phyloP scores from a whole-genome alignment of 1,139 yeast genomes.

The Candida sanyaensis region DNA sequence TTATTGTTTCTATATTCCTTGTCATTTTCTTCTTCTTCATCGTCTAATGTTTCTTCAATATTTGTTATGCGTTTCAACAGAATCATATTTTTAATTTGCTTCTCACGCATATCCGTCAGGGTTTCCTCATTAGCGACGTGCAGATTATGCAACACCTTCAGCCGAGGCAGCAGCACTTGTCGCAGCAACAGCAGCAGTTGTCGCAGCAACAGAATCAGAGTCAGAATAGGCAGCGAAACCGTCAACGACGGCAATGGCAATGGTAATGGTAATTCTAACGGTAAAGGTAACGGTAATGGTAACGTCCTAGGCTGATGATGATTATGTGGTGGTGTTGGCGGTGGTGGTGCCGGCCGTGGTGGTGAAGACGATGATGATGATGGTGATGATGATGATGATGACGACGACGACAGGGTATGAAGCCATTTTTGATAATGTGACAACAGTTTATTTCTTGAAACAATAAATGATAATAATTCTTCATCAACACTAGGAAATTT shows the following conservation, averaged over 20 bases:
- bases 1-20: neutral
- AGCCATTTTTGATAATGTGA: constrained; percentile 2
- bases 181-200: neutral
- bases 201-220: too few species aligned
- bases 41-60: constrained; percentile 5
- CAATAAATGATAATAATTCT: constrained; percentile 2
- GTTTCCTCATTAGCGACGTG: too few species aligned
- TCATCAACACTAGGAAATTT: neutral
- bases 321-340: too few species aligned
- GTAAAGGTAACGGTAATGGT: too few species aligned
- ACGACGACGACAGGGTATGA: neutral
- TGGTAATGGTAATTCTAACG: too few species aligned
- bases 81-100: neutral
- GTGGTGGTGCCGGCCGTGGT: too few species aligned
- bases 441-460: constrained; percentile 3
- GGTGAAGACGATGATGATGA: too few species aligned
- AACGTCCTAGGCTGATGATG: too few species aligned
- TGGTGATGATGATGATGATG: too few species aligned
- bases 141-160: neutral
- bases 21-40: neutral
- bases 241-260: too few species aligned
- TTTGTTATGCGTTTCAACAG: constrained; percentile 5
- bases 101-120: neutral
- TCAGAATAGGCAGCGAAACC: too few species aligned
- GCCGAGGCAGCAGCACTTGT: neutral